Conservation (phyloP, 768 basidiomycete species). For the Podaxis sp. region DNA sequence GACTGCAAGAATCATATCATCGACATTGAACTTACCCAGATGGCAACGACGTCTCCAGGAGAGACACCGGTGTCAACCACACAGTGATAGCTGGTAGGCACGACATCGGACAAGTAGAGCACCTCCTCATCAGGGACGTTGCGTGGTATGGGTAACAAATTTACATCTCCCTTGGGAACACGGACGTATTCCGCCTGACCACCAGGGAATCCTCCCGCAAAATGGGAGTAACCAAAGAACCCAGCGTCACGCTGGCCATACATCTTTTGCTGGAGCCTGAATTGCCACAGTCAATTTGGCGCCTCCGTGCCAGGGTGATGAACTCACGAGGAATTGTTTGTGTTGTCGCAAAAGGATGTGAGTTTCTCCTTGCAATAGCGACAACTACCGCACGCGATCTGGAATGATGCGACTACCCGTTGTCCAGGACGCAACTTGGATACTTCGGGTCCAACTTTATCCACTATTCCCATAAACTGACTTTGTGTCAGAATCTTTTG, state of each 20-base stretch:
- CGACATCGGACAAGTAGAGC: constrained; percentile 54
- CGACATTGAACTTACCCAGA: constrained; percentile 52
- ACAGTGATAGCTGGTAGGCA: constrained; percentile 70
- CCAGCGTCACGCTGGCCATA: constrained; percentile 68
- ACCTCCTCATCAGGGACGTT: constrained; percentile 58
- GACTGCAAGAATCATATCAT: neutral
- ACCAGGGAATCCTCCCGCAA: constrained; percentile 68
- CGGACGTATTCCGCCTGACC: constrained; percentile 76
- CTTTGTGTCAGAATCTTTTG: neutral
- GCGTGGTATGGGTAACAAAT: constrained; percentile 66
- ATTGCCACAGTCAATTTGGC: neutral
- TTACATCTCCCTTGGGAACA: constrained; percentile 68
- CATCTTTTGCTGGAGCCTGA: constrained; percentile 51
- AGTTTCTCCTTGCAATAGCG: constrained; percentile 69
- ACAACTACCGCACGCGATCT: constrained; percentile 72
- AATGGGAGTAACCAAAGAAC: constrained; percentile 69
- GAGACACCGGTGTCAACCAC: constrained; percentile 74
- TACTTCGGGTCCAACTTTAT: constrained; percentile 62
- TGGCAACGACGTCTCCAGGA: constrained; percentile 63
- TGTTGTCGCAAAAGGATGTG: constrained; percentile 70
- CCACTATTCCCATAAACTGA: constrained; percentile 66
- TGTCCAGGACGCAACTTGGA: constrained; percentile 57
- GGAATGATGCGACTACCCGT: constrained; percentile 76
- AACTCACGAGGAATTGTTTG: constrained; percentile 57
- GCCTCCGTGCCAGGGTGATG: constrained; percentile 8